Percentiles rank a stretch among this genome's conserved stretches.
Evolutionary conservation across 2,329 filamentous ascomycete genomes (phyloP).

Genomic region (Akanthomyces dipterigenus): DNA sequence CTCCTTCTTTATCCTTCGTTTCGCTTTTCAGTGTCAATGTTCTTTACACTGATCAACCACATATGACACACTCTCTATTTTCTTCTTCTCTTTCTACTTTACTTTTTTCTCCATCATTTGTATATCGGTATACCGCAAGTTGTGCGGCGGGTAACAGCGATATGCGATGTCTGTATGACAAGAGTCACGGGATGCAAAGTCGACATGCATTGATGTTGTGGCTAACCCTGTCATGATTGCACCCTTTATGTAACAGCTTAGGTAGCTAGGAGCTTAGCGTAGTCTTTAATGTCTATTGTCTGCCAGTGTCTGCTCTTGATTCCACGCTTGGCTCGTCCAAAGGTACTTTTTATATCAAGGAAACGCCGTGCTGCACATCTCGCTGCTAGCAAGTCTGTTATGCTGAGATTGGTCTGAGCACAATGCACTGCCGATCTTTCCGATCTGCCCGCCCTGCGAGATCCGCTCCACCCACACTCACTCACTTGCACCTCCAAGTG

Average conservation of each 20-base stretch:
- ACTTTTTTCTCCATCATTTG: background rate
- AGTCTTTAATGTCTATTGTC: slow-evolving; percentile 11
- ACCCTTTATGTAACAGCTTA: slow-evolving; percentile 1
- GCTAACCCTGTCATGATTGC: background rate
- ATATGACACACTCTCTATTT: background rate
- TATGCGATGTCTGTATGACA: background rate
- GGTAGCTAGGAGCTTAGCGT: slow-evolving; percentile 7
- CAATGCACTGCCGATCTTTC: too few relatives aligned
- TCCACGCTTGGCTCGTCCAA: too few relatives aligned
- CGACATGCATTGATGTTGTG: background rate
- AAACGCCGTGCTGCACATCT: too few relatives aligned
- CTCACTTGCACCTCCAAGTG: too few relatives aligned
- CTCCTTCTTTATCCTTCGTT: background rate
- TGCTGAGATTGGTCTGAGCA: too few relatives aligned
- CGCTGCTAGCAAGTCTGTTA: too few relatives aligned
- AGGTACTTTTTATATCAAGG: too few relatives aligned
- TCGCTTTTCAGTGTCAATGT: background rate
- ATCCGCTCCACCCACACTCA: too few relatives aligned
- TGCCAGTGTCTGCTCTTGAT: background rate
- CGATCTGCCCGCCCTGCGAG: background rate
- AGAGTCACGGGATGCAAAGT: background rate
- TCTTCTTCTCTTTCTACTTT: background rate
- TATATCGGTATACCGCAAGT: background rate
- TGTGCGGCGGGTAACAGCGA: background rate
- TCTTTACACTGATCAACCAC: background rate